A percentile compares a stretch with the other conserved stretches of the same genome.
These are phyloP conservation scores for Populus hybrid DNA, from an alignment of 441 rosid genomes.

Conservation along the genomic window DNA sequence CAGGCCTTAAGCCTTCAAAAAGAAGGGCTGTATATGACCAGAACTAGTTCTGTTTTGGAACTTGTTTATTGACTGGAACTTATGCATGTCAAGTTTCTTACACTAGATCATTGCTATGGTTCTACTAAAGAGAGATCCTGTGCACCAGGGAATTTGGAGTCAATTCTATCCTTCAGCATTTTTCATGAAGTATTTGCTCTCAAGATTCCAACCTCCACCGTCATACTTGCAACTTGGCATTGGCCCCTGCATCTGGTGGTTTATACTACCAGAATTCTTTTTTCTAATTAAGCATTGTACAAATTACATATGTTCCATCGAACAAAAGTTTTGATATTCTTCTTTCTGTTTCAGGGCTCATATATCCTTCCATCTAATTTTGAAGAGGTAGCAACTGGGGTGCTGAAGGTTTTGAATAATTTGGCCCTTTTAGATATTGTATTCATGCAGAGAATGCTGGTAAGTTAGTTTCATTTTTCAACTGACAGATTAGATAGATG, in stretches of 20 bases:
- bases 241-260: not conserved
- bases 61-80: not conserved
- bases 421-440: conserved; percentile 66
- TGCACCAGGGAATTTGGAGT: not conserved
- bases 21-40: not conserved
- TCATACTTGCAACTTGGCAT: not conserved
- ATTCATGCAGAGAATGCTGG: conserved; percentile 72
- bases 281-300: not conserved
- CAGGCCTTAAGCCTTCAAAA: not conserved
- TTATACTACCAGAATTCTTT: no score
- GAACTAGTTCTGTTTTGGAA: not conserved
- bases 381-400: conserved; percentile 80
- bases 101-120: not conserved
- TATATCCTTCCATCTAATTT: conserved; percentile 72
- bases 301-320: not conserved
- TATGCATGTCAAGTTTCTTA: not conserved
- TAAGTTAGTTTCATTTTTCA: conserved; percentile 30
- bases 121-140: not conserved
- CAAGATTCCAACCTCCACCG: not conserved
- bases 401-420: conserved; percentile 71
- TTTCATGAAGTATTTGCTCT: not conserved
- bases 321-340: not conserved
- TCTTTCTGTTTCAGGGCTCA: conserved; percentile 44
- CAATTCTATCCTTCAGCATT: not conserved
- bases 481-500: conserved; percentile 7